These are phyloP conservation scores for Venturiaceae sp. DNA, from an alignment of 2,329 filamentous ascomycete genomes.

Conservation along the genomic window DNA sequence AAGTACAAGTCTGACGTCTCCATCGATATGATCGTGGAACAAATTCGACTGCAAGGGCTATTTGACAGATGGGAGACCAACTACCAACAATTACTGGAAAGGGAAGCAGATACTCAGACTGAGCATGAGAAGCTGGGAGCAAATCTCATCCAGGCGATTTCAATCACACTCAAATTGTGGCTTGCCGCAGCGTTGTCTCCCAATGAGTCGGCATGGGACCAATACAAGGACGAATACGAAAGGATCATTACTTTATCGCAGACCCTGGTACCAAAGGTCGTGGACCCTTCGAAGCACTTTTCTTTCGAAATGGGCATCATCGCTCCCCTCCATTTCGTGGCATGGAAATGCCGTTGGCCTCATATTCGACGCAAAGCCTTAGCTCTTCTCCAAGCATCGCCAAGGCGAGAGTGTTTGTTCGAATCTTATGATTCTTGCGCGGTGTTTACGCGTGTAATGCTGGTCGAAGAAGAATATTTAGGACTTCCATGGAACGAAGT, in stretches of 20 bases:
- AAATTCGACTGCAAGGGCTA: conserved; percentile 1
- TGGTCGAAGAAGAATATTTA: conserved; percentile 7
- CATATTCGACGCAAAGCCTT: conserved; percentile 1
- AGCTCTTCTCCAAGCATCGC: not conserved
- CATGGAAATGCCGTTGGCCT: conserved; percentile 6
- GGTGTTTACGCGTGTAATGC: not conserved
- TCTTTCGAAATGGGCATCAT: conserved; percentile 8
- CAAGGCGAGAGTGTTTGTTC: conserved; percentile 5
- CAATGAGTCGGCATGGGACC: not conserved
- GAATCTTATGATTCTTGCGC: not conserved
- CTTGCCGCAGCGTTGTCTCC: conserved; percentile 2
- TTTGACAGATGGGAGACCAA: conserved; percentile 1
- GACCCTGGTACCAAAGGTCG: not conserved
- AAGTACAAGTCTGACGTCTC: conserved; percentile 2
- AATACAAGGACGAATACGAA: not conserved
- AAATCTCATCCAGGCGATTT: not conserved
- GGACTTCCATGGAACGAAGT: not conserved
- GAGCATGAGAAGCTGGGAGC: not conserved
- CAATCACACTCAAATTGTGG: conserved; percentile 3
- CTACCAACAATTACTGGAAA: not conserved
- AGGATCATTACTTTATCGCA: not conserved
- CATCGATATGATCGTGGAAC: conserved; percentile 3
- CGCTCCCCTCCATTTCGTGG: conserved; percentile 6
- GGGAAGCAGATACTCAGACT: not conserved
- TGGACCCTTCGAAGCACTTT: not conserved